Base-by-base conservation (phyloP, 2,329 filamentous ascomycete genomes). In the Pseudocercospora macadamiae region DNA sequence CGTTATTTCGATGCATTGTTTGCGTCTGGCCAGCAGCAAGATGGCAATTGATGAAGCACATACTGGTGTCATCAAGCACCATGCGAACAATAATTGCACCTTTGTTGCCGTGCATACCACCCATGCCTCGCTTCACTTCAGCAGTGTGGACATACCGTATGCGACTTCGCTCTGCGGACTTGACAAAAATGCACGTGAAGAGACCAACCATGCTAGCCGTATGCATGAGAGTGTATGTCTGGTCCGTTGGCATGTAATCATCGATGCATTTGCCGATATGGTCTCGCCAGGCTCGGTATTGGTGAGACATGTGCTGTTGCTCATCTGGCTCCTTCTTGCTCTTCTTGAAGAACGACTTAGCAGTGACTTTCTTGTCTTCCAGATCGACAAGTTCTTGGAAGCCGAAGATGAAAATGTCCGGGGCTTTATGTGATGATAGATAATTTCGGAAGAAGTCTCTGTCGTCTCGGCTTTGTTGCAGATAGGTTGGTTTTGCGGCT, bases 361-460 rank as follows among this genome's bases (percentile, higher is more conserved):
- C 95, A 19, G 93, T 97, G 51, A 96, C 89, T 66, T 93, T 96
- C 78, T 97, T 97, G 77, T 99, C 91, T 74, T 99, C 95, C 6
- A 99, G 81, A 71, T 99, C 95, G 3, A 99, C 95, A n/a, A 99
- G 82, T 75, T 99, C 95, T 74, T 99, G 95, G 74, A 99, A 99
- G 1, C 93, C 93, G 79, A 99, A 99, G 0, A 97, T 85, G 2
- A 97, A 77, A 51, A 99, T 92, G 67, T 97, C 95, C 0, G 95
- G 91, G 6, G 89, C 86, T 36, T 88, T 84, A 62, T 89, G 87
- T n/a, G 84, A 85, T 64, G 88, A 84, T 23, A 99, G 80, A 14
- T 96, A 82, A 57, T 93, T 86, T 64, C 87, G 86, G 70, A 97
- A 89, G 73, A 97, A 97, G 42, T 82, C 81, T 9, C 85, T 84